Conservation (phyloP, 352 stramenopile genomes). For the Globisporangium viniferum region DNA sequence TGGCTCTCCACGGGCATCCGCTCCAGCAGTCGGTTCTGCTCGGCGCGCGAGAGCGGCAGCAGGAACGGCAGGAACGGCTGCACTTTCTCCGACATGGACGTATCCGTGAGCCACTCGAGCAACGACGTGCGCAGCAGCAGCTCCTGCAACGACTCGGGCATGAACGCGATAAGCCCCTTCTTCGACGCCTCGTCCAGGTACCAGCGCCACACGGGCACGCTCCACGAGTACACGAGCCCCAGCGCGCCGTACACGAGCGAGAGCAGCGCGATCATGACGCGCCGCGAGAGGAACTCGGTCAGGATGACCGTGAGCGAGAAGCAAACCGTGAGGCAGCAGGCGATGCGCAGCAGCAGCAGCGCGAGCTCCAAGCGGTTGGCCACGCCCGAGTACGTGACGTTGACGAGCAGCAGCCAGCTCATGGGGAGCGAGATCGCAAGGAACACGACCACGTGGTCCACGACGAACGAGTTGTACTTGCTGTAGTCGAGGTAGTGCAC, state of each 20-base stretch:
- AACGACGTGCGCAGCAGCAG: conserved; percentile 72
- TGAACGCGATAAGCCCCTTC: conserved; percentile 58
- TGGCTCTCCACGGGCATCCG: conserved; percentile 67
- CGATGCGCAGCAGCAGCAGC: conserved; percentile 54
- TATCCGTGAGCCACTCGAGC: conserved; percentile 82
- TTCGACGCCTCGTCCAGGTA: conserved; percentile 54
- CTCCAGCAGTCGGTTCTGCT: conserved; percentile 71
- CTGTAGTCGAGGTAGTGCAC: conserved; percentile 52
- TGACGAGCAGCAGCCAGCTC: conserved; percentile 62
- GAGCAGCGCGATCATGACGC: conserved; percentile 70
- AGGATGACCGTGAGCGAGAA: conserved; percentile 75
- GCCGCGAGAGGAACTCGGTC: conserved; percentile 69
- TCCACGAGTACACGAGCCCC: conserved; percentile 78
- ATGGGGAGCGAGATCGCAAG: conserved; percentile 57
- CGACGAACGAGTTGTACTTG: conserved; percentile 69
- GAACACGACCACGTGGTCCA: conserved; percentile 70
- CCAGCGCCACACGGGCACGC: conserved; percentile 73
- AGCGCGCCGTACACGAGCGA: conserved; percentile 59
- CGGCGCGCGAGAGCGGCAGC: conserved; percentile 55
- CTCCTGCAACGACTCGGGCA: conserved; percentile 55
- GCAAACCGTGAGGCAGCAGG: conserved; percentile 63
- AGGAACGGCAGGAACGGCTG: conserved; percentile 74
- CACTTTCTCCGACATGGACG: conserved; percentile 66
- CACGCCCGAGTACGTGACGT: conserved; percentile 59
- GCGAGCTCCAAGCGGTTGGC: conserved; percentile 44